Conservation (phyloP, 352 stramenopile genomes). For the Globisporangium cylindrosporum region DNA sequence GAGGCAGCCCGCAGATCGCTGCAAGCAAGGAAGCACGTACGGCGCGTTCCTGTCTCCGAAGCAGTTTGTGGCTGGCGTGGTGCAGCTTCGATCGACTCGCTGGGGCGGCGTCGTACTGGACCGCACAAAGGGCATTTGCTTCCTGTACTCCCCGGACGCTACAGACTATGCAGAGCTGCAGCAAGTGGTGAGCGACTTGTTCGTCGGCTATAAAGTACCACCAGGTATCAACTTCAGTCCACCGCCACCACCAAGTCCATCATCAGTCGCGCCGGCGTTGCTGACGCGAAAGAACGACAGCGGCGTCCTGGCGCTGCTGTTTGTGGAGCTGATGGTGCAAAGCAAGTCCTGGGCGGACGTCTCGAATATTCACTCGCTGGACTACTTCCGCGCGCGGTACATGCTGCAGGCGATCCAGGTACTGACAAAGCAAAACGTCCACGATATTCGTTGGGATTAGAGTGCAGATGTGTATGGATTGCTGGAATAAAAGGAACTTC, state of each 20-base stretch:
- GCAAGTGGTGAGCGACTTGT: not conserved
- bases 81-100: constrained; percentile 7
- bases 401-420: constrained; percentile 16
- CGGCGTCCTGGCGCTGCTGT: constrained; percentile 14
- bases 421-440: constrained; percentile 8
- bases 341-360: constrained; percentile 9
- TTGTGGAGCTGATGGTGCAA: constrained; percentile 10
- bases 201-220: not conserved
- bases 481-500: not conserved
- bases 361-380: not conserved
- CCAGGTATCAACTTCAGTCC: not conserved
- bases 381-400: constrained; percentile 16
- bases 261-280: not conserved
- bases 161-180: not conserved
- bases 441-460: not conserved
- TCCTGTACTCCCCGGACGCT: not conserved
- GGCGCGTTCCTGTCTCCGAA: constrained; percentile 14
- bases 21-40: not conserved
- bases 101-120: constrained; percentile 12
- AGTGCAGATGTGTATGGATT: not conserved
- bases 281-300: constrained; percentile 4
- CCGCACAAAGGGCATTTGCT: constrained; percentile 1
- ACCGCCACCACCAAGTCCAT: not conserved
- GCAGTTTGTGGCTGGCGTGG: not conserved
- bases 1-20: not conserved